Base-by-base conservation (phyloP, 495 filamentous ascomycete species). In the Terfezia boudieri region DNA sequence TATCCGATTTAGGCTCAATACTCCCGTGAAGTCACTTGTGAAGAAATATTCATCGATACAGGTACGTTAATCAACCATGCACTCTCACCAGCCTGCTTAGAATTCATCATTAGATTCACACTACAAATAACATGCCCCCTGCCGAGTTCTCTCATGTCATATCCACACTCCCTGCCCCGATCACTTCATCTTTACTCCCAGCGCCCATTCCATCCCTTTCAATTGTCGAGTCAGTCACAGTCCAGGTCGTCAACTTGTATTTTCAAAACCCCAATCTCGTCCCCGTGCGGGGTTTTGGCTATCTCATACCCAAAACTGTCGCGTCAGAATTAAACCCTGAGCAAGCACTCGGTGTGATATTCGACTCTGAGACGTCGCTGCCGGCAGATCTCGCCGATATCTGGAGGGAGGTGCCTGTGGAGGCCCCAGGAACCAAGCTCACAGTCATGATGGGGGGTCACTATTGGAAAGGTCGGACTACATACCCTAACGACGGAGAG, bases 381-480 rank as follows among this genome's bases (percentile, higher is more conserved):
- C 51, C 50, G 57, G 55, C 52, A 60, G 56, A 9, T 26, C 52
- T 48, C 43, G 32, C 56, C 59, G 55, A 59, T 48, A 56, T 67
- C n/a, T 61, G 62, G 51, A 71, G 68, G 12, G 74, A 77, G 60
- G 76, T 79, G 49, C 66, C 70, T 23, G 71, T 66, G 9, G 55
- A 61, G 56, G 58, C 14, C 37, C 64, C 67, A 0, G 86, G 85
- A 36, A 94, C 86, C 14, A 94, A 93, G 64, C 65, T 99, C 36
- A 95, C 89, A 12, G 83, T 96, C 52, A 93, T 99, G 83, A 67
- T 96, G 22, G 90, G 90, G 52, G 90, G 90, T 7, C 89, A 95
- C 68, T 87, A 81, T 70, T 96, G 88, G 89, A 77, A 84, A 58
- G 72, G 66, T 46, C 66, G 73, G 23, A 65, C 68, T 12, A 49